These are phyloP conservation scores for Corinectria fuckeliana DNA, from an alignment of 2,329 filamentous ascomycete genomes.

Conservation along the genomic window DNA sequence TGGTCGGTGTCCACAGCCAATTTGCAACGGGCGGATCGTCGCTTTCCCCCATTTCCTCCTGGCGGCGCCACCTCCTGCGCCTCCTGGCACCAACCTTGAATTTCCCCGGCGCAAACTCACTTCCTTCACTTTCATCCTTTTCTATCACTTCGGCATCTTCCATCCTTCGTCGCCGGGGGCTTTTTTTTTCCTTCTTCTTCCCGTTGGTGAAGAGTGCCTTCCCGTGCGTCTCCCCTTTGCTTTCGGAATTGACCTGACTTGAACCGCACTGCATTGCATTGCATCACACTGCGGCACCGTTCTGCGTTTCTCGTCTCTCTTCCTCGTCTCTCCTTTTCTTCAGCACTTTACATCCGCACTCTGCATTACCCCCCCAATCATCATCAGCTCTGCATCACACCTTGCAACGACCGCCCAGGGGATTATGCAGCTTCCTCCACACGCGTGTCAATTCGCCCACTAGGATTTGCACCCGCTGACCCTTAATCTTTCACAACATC, in stretches of 20 bases:
- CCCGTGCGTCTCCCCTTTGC: neutral
- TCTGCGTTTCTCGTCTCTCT: neutral
- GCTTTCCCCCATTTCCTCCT: conserved; percentile 28
- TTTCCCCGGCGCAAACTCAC: conserved; percentile 19
- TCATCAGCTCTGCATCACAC: neutral
- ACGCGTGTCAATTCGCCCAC: conserved; percentile 4
- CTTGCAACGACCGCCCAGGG: neutral
- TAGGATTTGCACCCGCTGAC: conserved; percentile 17
- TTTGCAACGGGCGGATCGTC: conserved; percentile 39
- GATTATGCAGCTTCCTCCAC: conserved; percentile 13
- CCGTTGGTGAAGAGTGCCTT: neutral
- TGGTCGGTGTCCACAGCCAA: conserved; percentile 32
- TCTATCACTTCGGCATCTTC: conserved; percentile 15
- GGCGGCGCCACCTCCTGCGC: conserved; percentile 40
- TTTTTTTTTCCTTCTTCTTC: neutral
- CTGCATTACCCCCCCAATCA: neutral
- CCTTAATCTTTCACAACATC: conserved; percentile 7
- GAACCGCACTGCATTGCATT: conserved; percentile 7
- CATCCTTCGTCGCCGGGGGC: neutral
- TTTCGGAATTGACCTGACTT: conserved; percentile 3
- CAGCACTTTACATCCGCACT: no score
- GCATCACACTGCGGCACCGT: neutral
- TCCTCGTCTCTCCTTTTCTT: neutral
- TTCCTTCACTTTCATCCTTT: conserved; percentile 11
- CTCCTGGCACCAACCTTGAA: conserved; percentile 30